Evolutionary conservation across 306 rosid genomes (phyloP).

Genomic region (Rubus idaeus): DNA sequence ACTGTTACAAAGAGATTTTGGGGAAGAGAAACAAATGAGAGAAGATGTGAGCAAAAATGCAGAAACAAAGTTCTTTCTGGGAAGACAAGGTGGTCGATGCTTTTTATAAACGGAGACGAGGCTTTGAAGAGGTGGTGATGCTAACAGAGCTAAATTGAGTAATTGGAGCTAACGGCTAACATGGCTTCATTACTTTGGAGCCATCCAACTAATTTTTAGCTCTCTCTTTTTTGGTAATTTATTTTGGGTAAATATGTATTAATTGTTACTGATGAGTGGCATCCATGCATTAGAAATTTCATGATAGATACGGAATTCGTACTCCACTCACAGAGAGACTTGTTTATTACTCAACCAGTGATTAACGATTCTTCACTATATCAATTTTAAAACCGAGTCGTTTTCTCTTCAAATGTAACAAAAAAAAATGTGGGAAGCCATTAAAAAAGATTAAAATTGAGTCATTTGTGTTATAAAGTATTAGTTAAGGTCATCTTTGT

Average conservation of each 20-base stretch:
- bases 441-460: too few relatives aligned
- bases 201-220: constrained; percentile 36
- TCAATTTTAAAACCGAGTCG: too few relatives aligned
- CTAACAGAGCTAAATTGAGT: constrained; percentile 18
- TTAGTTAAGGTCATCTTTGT: too few relatives aligned
- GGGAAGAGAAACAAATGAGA: constrained; percentile 56
- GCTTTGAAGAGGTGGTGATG: constrained; percentile 12
- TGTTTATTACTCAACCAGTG: not conserved
- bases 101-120: constrained; percentile 37
- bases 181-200: constrained; percentile 34
- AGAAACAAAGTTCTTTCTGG: constrained; percentile 7
- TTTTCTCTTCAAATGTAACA: too few relatives aligned
- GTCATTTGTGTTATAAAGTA: too few relatives aligned
- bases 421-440: too few relatives aligned
- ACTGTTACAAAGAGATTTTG: constrained; percentile 43
- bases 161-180: constrained; percentile 41
- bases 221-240: not conserved
- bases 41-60: constrained; percentile 16
- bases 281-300: not conserved
- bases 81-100: constrained; percentile 1
- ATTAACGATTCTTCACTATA: too few relatives aligned
- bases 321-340: not conserved
- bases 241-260: not conserved
- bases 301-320: not conserved
- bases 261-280: not conserved